These are phyloP conservation scores for Colletotrichum sp. DNA, from an alignment of 2,329 filamentous ascomycete species.

Conservation along the genomic window DNA sequence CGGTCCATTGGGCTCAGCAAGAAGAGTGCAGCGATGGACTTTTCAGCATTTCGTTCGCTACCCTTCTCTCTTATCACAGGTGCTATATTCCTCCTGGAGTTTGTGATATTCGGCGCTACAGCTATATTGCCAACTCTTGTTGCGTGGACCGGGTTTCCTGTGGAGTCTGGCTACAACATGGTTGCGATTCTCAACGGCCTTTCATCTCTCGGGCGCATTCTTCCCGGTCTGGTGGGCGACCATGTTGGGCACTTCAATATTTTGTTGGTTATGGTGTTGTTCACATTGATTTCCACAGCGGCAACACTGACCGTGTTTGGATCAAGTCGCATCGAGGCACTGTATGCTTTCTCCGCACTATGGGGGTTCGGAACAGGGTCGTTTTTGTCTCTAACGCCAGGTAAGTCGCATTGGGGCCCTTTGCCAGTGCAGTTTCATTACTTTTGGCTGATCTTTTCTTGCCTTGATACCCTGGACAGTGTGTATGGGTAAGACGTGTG, in stretches of 20 bases:
- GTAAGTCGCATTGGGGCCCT: constrained; percentile 9
- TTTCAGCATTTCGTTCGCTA: constrained; percentile 42
- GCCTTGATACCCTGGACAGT: constrained; percentile 27
- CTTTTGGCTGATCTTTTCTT: neutral
- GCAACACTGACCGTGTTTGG: constrained; percentile 50
- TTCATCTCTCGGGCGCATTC: constrained; percentile 45
- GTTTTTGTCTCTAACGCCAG: constrained; percentile 32
- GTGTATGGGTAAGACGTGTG: constrained; percentile 50
- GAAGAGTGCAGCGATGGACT: constrained; percentile 35
- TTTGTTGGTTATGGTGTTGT: constrained; percentile 29
- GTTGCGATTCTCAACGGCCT: constrained; percentile 48
- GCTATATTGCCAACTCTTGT: constrained; percentile 52
- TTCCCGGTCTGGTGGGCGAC: constrained; percentile 49
- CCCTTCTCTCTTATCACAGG: constrained; percentile 45
- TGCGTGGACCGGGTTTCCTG: constrained; percentile 34
- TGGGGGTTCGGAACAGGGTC: constrained; percentile 54
- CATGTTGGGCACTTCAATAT: constrained; percentile 50
- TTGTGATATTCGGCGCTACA: constrained; percentile 51
- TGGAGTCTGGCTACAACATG: constrained; percentile 45
- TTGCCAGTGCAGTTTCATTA: neutral
- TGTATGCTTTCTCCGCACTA: constrained; percentile 49
- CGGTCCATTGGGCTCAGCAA: neutral
- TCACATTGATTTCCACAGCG: constrained; percentile 38
- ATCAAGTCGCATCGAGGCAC: constrained; percentile 36
- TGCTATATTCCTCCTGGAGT: constrained; percentile 50